phyloP scores from a whole-genome alignment of 73 alveolate species.

The Paramecium sexaurelia region DNA sequence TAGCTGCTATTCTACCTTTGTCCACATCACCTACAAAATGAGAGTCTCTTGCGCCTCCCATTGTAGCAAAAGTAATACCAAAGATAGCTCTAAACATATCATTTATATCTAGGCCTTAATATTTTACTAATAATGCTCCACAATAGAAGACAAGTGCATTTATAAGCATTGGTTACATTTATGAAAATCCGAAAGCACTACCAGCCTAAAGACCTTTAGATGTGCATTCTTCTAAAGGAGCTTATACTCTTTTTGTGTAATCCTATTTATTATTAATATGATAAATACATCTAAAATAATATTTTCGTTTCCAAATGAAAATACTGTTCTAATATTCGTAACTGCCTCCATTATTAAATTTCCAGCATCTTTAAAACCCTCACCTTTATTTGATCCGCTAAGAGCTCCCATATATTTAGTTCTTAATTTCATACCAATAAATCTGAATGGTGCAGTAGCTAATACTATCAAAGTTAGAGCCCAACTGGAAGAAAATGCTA shows the following conservation, averaged over 20 bases:
- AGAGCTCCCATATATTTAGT: constrained; percentile 73
- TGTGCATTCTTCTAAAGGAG: constrained; percentile 57
- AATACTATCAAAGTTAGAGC: constrained; percentile 58
- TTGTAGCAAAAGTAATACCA: constrained; percentile 82
- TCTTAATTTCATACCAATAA: constrained; percentile 66
- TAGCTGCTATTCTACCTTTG: constrained; percentile 67
- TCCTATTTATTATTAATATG: not conserved
- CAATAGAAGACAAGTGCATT: constrained; percentile 78
- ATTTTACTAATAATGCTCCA: constrained; percentile 78
- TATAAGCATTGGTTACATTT: constrained; percentile 75
- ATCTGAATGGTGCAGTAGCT: constrained; percentile 61
- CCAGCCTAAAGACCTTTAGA: constrained; percentile 78
- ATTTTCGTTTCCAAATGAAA: constrained; percentile 83
- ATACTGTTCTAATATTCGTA: constrained; percentile 86
- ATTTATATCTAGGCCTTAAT: constrained; percentile 69
- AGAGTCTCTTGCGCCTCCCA: constrained; percentile 80
- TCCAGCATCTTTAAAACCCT: constrained; percentile 85
- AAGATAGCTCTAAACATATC: constrained; percentile 77
- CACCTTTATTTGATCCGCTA: constrained; percentile 65
- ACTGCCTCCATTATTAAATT: constrained; percentile 86
- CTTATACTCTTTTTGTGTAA: constrained; percentile 67
- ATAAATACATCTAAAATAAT: constrained; percentile 68
- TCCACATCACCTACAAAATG: constrained; percentile 84
- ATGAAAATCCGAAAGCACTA: constrained; percentile 82
- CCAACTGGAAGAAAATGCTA: constrained; percentile 56